Conservation (phyloP, 169 alveolate genomes). For the Cytauxzoon felis region DNA sequence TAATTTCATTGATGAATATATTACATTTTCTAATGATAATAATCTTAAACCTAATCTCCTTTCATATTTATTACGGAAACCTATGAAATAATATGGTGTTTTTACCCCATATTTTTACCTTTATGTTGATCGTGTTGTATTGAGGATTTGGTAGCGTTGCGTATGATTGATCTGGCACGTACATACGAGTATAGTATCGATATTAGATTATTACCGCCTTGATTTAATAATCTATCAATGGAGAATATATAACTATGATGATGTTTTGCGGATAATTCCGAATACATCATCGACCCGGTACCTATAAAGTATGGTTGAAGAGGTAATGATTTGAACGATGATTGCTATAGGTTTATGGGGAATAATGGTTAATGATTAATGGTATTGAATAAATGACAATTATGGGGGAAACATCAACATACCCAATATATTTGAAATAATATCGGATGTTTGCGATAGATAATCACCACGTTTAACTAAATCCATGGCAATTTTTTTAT, state of each 20-base stretch:
- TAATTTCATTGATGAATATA: slow-evolving; percentile 2
- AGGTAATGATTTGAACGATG: too few relatives aligned
- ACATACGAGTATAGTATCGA: slow-evolving; percentile 43
- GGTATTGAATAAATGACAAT: too few relatives aligned
- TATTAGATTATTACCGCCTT: slow-evolving; percentile 47
- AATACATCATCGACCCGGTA: slow-evolving; percentile 39
- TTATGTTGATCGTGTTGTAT: not conserved
- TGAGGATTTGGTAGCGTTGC: not conserved
- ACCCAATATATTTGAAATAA: slow-evolving; percentile 39
- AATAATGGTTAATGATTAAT: too few relatives aligned
- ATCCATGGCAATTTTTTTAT: not conserved
- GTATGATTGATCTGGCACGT: slow-evolving; percentile 6
- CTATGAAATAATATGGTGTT: not conserved
- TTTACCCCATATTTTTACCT: not conserved
- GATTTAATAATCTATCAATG: slow-evolving; percentile 32
- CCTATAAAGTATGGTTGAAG: slow-evolving; percentile 4
- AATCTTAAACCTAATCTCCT: slow-evolving; percentile 32
- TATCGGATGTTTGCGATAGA: not conserved
- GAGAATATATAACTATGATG: slow-evolving; percentile 26
- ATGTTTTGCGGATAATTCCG: slow-evolving; percentile 38
- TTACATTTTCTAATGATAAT: slow-evolving; percentile 31
- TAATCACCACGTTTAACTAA: slow-evolving; percentile 27
- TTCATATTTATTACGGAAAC: slow-evolving; percentile 16
- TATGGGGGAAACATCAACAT: not conserved
- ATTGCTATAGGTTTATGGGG: too few relatives aligned